Evolutionary conservation across 2,329 filamentous ascomycete species (phyloP), one percentile per base, ranked within the genome.

Genomic region (Pezicula neosporulosa): DNA sequence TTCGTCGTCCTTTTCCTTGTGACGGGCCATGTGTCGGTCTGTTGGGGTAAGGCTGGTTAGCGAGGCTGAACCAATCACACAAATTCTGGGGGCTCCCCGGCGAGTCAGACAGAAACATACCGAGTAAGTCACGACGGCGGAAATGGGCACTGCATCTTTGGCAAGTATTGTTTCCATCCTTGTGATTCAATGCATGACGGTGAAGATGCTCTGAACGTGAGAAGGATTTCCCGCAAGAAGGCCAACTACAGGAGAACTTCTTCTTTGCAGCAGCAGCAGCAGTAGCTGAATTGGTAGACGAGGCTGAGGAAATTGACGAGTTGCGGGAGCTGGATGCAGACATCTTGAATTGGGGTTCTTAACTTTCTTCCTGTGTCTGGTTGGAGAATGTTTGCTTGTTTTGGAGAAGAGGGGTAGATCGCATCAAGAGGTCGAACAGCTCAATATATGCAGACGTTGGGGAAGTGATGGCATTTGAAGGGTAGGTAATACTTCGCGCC

Each of bases 61-160:
- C 21, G 16, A 41, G 41, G 41, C 30, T 37, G 48, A 36, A 30
- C 16, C 30, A 5, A 28, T 44, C 19, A 42, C 5, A 18, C 5
- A 12, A 6, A 42, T 24, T 24, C 21, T 24, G n/a, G 19, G 18
- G 18, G 27, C 21, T 44, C n/a, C 2, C 37, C 3, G 37, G 36
- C 27, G 24, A 24, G 15, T 33, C 8, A 24, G 27, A 52, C 19
- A 30, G 19, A 33, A 43, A 59, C 73, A 63, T 69, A 80, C 78
- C 75, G 51, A 82, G 66, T 35, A 82, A 65, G 61, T 82, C 79
- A 28, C 73, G 74, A 41, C 79, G 70, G 46, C 77, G 75, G 61
- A 82, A 82, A 60, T 81, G 77, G 13, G 78, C 75, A 49, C 74
- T 72, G 52, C 79, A 82, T 61, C 78, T 69, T 49, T 72, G 64